Evolutionary conservation across 176 grass and related monocot species (phyloP), one percentile per base, ranked within the genome.

Genomic region (Oryza brachyantha): DNA sequence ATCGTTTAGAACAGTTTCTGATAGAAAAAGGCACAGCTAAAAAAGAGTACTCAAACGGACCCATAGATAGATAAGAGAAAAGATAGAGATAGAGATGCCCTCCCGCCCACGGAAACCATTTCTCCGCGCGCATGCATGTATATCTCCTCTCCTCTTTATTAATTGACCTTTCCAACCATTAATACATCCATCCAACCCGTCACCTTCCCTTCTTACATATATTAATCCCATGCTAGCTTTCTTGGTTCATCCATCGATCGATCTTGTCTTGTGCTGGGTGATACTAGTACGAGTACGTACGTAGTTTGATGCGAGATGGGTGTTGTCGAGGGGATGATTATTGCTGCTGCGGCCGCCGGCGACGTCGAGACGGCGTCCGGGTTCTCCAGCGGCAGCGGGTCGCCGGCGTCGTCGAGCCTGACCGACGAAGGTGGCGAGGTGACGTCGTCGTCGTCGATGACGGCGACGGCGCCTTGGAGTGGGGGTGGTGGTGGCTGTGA

Each of bases 361-460:
- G 22, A 25, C 29, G 41, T 2, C 4, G 41, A 42, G 10, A 5
- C n/a, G 21, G 38, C 21, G 55, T 78, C 64, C 40, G 87, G 64
- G 36, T 72, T 17, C 26, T 78, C 73, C 29, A 79, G 83, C 46
- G 57, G 32, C 10, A 2, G 24, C 11, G 66, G 36, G 16, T 22
- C 88, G 27, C 78, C 79, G 25, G 67, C 54, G 79, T 88, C 85
- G 4, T 88, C 85, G 1, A 83, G 78, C 79, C 62, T 86, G 45
- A 75, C 70, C 3, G 85, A 84, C 32, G 85, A 81, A 24, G 85
- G 68, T 16, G 74, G 60, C 0, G 64, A 59, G 66, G 31, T 10
- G 37, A 73, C 74, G 67, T 72, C 36, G 46, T 5, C 43, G 13
- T 29, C 37, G 11, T n/a, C n/a, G n/a, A n/a, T n/a, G n/a, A n/a